These are phyloP conservation scores for Leccinum ochraceum DNA, from an alignment of 768 basidiomycete genomes.

Conservation along the genomic window DNA sequence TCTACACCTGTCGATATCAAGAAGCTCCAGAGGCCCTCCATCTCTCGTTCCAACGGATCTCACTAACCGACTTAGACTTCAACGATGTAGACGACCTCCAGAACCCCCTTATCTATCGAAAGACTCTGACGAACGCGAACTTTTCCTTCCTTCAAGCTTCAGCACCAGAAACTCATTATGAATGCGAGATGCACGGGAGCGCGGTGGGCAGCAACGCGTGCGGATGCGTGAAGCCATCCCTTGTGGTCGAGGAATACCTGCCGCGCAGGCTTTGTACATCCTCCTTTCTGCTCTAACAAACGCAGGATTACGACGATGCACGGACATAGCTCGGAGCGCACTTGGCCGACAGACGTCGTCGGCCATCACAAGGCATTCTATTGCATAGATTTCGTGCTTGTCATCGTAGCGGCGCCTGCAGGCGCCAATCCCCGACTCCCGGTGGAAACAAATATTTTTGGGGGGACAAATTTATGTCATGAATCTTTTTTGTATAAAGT, in stretches of 20 bases:
- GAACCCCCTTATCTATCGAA: conserved; percentile 16
- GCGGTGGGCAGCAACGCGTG: not conserved
- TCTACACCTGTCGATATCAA: conserved; percentile 78
- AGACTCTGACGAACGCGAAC: conserved; percentile 29
- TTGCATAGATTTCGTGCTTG: no score
- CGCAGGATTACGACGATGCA: not conserved
- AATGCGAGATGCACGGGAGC: conserved; percentile 17
- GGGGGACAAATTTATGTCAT: no score
- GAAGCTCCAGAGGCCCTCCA: conserved; percentile 85
- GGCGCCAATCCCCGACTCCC: no score
- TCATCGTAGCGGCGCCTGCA: no score
- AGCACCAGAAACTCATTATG: conserved; percentile 12
- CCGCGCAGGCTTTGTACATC: conserved; percentile 43
- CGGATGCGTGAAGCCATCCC: conserved; percentile 16
- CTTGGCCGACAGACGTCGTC: conserved; percentile 73
- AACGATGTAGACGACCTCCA: conserved; percentile 65
- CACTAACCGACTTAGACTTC: conserved; percentile 58
- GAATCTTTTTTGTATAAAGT: no score
- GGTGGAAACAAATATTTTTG: no score
- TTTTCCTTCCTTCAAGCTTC: conserved; percentile 22
- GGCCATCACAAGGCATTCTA: no score
- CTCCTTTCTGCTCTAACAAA: not conserved
- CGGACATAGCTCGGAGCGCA: conserved; percentile 73
- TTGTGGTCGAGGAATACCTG: conserved; percentile 24
- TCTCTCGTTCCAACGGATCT: conserved; percentile 84